Evolutionary conservation across 1,284 basidiomycete species (phyloP), one percentile per base, ranked within the genome.

Genomic region (Cryptococcus sp.): DNA sequence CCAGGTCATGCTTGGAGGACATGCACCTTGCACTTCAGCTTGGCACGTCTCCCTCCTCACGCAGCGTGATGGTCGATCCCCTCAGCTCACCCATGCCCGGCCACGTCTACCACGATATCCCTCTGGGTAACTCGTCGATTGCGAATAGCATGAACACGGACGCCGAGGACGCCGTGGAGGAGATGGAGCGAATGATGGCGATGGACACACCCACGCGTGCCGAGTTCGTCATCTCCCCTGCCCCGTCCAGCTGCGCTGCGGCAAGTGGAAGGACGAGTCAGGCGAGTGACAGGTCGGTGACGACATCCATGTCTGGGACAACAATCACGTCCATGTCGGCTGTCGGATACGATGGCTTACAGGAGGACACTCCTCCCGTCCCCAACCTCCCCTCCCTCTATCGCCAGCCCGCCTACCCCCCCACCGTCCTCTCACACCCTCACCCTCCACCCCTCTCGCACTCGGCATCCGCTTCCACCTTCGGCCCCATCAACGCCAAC

Each of bases 151-250:
- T 55, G 16, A 49, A 43, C 20, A 46, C 52, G n/a, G 45, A 49
- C 16, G 48, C 36, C 21, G 60, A 57, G 28, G 64, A 64, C 13
- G 61, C 45, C n/a, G 47, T 61, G 8, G 63, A 67, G 46, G 70
- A 70, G 61, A 73, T 73, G 71, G 71, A 73, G 48, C 46, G 53
- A 18, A 64, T 73, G 33, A 57, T 73, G 57, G 64, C 60, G 33
- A 69, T 71, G 68, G 68, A 71, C 47, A 69, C 71, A 33, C 70
- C 71, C 4, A 67, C 65, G 12, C 61, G 71, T 23, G 53, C 64
- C 18, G 65, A 68, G 45, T 71, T 68, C 46, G 66, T 70, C 50
- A 67, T 65, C 44, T 69, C 69, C 9, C 67, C 70, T 23, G 60
- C 70, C 1, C 55, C 56, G 4, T 61, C 63, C 0, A 50, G 53